Conservation (phyloP, 257 asterid species). For the Rehmannia glutinosa region DNA sequence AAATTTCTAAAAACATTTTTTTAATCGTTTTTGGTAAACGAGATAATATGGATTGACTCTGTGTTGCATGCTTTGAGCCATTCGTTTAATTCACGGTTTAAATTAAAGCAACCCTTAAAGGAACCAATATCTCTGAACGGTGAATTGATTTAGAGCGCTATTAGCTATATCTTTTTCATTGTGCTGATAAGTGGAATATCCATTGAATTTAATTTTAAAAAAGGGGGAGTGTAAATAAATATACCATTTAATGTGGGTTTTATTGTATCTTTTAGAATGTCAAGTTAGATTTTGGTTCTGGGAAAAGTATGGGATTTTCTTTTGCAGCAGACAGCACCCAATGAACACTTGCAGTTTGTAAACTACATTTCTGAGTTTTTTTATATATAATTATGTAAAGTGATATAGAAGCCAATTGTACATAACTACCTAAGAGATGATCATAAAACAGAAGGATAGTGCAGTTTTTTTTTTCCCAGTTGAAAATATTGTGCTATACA, state of each 20-base stretch:
- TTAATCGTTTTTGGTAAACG: background rate
- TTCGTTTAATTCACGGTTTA: background rate
- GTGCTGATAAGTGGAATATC: background rate
- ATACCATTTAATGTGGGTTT: background rate
- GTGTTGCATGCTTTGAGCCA: background rate
- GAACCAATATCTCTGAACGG: background rate
- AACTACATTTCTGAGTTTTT: background rate
- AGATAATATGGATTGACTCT: background rate
- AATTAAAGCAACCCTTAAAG: background rate
- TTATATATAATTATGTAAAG: too few species aligned
- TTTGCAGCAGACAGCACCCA: background rate
- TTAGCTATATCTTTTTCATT: background rate
- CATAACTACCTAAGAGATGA: background rate
- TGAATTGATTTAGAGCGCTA: background rate
- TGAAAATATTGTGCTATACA: background rate
- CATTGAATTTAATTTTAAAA: background rate
- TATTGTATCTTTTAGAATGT: background rate
- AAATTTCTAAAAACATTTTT: background rate
- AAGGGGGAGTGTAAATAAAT: background rate
- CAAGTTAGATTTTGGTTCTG: constrained; percentile 10
- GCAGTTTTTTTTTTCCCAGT: background rate
- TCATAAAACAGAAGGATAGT: background rate
- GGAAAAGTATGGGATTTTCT: background rate
- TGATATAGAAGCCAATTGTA: background rate
- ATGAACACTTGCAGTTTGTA: background rate